Evolutionary conservation across 1,139 yeast species (phyloP).

Genomic region (Eremothecium sinecaudum): DNA sequence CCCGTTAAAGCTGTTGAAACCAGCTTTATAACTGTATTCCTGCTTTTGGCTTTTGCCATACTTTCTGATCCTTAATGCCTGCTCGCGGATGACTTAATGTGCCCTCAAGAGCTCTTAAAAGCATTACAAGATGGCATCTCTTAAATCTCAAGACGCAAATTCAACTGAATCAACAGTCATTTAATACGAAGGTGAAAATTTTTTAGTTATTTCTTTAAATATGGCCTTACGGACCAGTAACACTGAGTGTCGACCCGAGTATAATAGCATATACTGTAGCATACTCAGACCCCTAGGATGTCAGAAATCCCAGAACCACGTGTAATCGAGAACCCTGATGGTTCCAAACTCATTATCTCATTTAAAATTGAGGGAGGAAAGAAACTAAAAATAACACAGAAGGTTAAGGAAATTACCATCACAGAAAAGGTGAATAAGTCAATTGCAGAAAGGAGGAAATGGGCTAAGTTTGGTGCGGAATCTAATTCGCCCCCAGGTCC

Average conservation of each 20-base stretch:
- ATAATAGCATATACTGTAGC: no score
- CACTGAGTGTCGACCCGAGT: background rate
- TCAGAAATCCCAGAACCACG: conserved; percentile 54
- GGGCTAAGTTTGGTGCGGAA: conserved; percentile 82
- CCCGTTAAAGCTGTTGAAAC: conserved; percentile 86
- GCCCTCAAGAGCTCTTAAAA: no score
- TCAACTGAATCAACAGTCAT: background rate
- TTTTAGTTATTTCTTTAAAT: background rate
- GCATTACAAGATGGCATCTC: no score
- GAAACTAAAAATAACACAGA: conserved; percentile 81
- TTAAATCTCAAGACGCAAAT: no score
- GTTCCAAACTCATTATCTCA: conserved; percentile 79
- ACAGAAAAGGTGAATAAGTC: conserved; percentile 74
- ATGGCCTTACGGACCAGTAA: background rate
- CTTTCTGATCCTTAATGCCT: no score
- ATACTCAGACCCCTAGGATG: conserved; percentile 12
- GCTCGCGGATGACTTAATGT: no score
- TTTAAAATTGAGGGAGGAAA: conserved; percentile 74
- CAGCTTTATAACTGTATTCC: conserved; percentile 53
- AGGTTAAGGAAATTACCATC: conserved; percentile 64
- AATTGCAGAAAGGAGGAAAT: conserved; percentile 62
- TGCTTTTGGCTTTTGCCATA: conserved; percentile 38
- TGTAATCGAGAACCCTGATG: conserved; percentile 70
- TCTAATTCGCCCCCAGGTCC: conserved; percentile 73
- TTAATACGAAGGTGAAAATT: conserved; percentile 2